Evolutionary conservation across 1,139 yeast genomes (phyloP).

Genomic region (Zygoascus meyerae): DNA sequence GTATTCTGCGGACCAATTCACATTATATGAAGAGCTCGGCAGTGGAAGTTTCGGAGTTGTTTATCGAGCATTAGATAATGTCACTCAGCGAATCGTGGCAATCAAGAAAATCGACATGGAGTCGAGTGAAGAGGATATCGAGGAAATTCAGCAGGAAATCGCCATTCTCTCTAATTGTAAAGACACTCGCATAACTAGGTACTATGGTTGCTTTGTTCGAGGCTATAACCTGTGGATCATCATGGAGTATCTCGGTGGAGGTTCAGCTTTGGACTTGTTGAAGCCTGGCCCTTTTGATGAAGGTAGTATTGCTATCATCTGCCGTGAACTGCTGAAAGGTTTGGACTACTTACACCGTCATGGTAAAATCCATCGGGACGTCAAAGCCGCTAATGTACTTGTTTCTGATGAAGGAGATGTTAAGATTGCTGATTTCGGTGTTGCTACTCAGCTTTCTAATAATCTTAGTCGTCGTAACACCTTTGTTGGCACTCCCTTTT

Average conservation of each 20-base stretch:
- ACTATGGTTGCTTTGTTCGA: conserved; percentile 74
- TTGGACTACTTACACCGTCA: conserved; percentile 65
- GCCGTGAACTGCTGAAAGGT: conserved; percentile 57
- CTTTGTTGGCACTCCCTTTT: conserved; percentile 96
- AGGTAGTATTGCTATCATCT: conserved; percentile 50
- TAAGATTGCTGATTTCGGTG: conserved; percentile 94
- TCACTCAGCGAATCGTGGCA: conserved; percentile 18
- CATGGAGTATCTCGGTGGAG: conserved; percentile 75
- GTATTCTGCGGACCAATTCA: conserved; percentile 37
- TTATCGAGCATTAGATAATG: conserved; percentile 59
- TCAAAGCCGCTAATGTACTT: conserved; percentile 78
- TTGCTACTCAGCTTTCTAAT: conserved; percentile 79
- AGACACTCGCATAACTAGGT: conserved; percentile 62
- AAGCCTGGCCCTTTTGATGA: conserved; percentile 56
- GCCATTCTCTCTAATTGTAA: conserved; percentile 70
- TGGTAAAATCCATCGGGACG: conserved; percentile 81
- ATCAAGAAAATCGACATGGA: conserved; percentile 59
- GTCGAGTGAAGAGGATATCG: conserved; percentile 65
- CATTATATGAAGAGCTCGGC: conserved; percentile 72
- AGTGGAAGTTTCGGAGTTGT: conserved; percentile 88
- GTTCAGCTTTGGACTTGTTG: conserved; percentile 63
- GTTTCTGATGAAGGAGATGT: conserved; percentile 68
- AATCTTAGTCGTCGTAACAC: conserved; percentile 76
- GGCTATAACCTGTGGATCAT: conserved; percentile 80
- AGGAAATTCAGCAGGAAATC: conserved; percentile 77